These are phyloP conservation scores for Amanita molliuscula DNA, from an alignment of 768 basidiomycete genomes.

Conservation along the genomic window DNA sequence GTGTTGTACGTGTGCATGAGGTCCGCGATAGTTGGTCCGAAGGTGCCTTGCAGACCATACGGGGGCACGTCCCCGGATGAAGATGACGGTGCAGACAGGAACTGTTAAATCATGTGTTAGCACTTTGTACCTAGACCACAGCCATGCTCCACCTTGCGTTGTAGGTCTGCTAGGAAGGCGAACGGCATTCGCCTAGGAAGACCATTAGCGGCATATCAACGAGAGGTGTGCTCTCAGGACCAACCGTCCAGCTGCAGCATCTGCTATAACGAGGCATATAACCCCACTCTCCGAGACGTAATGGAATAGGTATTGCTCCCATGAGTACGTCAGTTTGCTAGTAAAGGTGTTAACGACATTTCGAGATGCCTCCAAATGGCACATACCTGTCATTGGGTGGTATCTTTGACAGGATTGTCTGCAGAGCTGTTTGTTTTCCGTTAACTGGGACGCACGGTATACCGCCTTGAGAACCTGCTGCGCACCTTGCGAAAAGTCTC, in stretches of 20 bases:
- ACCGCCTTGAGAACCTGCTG: neutral
- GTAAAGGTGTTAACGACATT: neutral
- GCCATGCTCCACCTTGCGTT: slow-evolving; percentile 45
- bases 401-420: slow-evolving; percentile 90
- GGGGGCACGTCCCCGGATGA: slow-evolving; percentile 50
- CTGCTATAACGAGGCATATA: slow-evolving; percentile 88
- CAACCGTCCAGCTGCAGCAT: slow-evolving; percentile 84
- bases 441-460: neutral
- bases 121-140: slow-evolving; percentile 5
- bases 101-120: slow-evolving; percentile 25
- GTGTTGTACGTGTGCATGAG: slow-evolving; percentile 88
- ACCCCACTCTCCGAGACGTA: slow-evolving; percentile 86
- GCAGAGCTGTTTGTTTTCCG: slow-evolving; percentile 41
- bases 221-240: slow-evolving; percentile 12
- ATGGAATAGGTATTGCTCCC: slow-evolving; percentile 92
- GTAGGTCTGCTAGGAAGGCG: slow-evolving; percentile 81
- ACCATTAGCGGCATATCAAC: neutral
- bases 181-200: slow-evolving; percentile 79
- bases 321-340: slow-evolving; percentile 77
- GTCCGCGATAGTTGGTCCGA: slow-evolving; percentile 57
- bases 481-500: slow-evolving; percentile 85
- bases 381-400: slow-evolving; percentile 70
- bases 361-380: slow-evolving; percentile 10
- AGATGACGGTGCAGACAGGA: slow-evolving; percentile 51
- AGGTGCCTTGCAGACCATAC: slow-evolving; percentile 61